Percentiles rank a stretch among this genome's conserved stretches.
These are phyloP conservation scores for Capsicum chinense DNA, from an alignment of 257 asterid species.

Conservation along the genomic window DNA sequence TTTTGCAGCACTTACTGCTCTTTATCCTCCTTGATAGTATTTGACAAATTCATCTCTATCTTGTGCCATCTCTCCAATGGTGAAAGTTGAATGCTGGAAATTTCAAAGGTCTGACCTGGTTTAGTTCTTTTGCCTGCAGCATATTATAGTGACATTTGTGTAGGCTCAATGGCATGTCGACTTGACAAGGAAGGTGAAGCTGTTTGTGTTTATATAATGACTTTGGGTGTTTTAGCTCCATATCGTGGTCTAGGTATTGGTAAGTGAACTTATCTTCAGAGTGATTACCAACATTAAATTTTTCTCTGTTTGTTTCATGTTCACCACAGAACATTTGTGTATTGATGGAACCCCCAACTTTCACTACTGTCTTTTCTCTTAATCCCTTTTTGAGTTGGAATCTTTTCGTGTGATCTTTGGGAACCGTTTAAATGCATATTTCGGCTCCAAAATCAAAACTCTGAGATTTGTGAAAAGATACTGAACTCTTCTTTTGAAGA, in stretches of 20 bases:
- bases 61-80: neutral
- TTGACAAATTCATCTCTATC: neutral
- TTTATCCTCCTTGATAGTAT: neutral
- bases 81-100: neutral
- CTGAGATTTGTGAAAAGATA: neutral
- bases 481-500: neutral
- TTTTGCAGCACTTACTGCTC: constrained; percentile 9
- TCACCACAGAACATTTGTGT: neutral
- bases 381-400: neutral
- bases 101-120: constrained; percentile 9
- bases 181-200: constrained; percentile 90
- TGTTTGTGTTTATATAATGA: constrained; percentile 84
- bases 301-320: neutral
- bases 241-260: constrained; percentile 59
- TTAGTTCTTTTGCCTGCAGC: constrained; percentile 52
- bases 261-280: constrained; percentile 33
- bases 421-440: neutral
- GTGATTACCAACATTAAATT: neutral
- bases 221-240: constrained; percentile 66
- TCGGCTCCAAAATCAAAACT: neutral
- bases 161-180: constrained; percentile 94
- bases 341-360: constrained; percentile 12
- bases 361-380: neutral
- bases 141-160: constrained; percentile 90
- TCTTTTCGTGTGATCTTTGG: neutral